Base-by-base conservation (phyloP, 2,329 filamentous ascomycete species). In the Orbilia javanica region DNA sequence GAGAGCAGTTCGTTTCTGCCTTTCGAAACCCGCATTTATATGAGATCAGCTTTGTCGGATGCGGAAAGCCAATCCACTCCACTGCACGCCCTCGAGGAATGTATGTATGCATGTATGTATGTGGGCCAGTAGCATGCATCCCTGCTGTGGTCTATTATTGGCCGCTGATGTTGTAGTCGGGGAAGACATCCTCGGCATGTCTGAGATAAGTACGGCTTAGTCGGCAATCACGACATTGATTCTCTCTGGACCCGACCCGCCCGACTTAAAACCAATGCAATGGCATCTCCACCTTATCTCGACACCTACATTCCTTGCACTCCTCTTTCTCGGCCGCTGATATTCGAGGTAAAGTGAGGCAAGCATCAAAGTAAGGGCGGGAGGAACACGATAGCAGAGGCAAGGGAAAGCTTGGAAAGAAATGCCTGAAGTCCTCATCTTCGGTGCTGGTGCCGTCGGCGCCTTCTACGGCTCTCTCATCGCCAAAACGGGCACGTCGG, bases 401-500 rank as follows among this genome's bases (percentile, higher is more conserved):
- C 1, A 15, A 15, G 4, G 18, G 18, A 52, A 31, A 18, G 25
- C n/a, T n/a, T n/a, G 25, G 22, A 20, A 4, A 22, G 22, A 42
- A 50, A 69, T 53, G 60, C 5, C 67, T 11, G 74, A 78, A 50
- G 74, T 78, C 11, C 55, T 78, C 22, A 78, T 78, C 52, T 78
- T 78, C 52, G 74, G 74, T 31, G 74, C 74, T 5, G 74, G 74
- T 67, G 80, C 79, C 52, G 71, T 81, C 48, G 80, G 79, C 20
- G 80, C 76, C 48, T 57, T 81, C 62, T 81, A 80, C 78, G 79
- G 80, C 60, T 80, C 79, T 31, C 65, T 80, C 25, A 79, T 82
- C 70, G 79, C 80, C 20, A 75, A 69, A 44, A 79, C 71, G 7
- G 86, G 88, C 69, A 85, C 90, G 46, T 85, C 88, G 72, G 89